phyloP scores from a whole-genome alignment of 495 filamentous ascomycete genomes.

The Hypoxylon cercidicola region DNA sequence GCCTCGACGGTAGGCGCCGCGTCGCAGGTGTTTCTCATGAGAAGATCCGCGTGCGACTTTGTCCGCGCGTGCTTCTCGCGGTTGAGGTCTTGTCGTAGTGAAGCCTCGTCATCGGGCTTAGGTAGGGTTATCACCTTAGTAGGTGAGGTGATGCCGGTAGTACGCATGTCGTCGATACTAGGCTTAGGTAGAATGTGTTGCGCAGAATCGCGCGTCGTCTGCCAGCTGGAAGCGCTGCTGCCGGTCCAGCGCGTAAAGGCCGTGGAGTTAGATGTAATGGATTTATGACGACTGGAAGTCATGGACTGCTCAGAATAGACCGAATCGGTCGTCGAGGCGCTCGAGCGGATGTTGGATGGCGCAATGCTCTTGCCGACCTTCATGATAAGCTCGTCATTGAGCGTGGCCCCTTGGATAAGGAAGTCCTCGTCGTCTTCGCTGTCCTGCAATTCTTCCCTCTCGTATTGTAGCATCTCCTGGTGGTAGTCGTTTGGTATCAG shows the following conservation, averaged over 20 bases:
- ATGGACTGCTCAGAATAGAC: conserved; percentile 37
- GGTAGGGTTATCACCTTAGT: conserved; percentile 3
- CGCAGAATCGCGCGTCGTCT: conserved; percentile 25
- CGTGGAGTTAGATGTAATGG: conserved; percentile 54
- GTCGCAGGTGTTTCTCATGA: conserved; percentile 31
- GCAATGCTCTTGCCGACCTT: conserved; percentile 44
- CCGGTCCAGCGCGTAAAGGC: conserved; percentile 56
- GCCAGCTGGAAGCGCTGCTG: conserved; percentile 54
- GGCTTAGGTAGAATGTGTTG: conserved; percentile 23
- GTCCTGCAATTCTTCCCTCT: conserved; percentile 45
- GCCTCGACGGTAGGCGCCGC: conserved; percentile 13
- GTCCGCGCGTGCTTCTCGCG: conserved; percentile 40
- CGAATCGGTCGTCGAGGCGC: conserved; percentile 58
- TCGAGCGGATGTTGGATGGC: conserved; percentile 47
- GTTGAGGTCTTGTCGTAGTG: conserved; percentile 16
- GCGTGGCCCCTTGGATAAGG: conserved; percentile 43
- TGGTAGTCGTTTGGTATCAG: conserved; percentile 64
- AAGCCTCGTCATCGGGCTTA: conserved; percentile 5
- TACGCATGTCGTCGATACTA: conserved; percentile 12
- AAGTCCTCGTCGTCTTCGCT: conserved; percentile 46
- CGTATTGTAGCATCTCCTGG: conserved; percentile 55
- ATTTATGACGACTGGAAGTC: conserved; percentile 56
- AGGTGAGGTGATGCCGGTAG: conserved; percentile 14
- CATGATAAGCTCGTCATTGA: conserved; percentile 47
- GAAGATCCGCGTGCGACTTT: conserved; percentile 40